Conservation (phyloP, 2,329 filamentous ascomycete species). For the Zymoseptoria crescenta region DNA sequence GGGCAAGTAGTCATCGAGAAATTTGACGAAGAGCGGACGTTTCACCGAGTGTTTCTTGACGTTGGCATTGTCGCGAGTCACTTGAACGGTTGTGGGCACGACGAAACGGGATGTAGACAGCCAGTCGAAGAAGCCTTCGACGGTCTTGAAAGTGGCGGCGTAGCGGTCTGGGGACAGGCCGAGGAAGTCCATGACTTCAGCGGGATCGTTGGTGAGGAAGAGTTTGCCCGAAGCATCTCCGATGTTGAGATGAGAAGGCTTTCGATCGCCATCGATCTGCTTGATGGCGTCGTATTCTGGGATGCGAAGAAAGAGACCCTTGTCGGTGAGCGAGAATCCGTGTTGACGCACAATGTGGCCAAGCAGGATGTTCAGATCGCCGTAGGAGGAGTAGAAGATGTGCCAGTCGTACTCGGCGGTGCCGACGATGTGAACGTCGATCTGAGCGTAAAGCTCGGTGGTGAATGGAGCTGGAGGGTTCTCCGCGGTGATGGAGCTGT, state of each 20-base stretch:
- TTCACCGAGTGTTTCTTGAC: conserved; percentile 50
- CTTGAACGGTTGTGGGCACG: conserved; percentile 32
- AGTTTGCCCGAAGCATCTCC: conserved; percentile 45
- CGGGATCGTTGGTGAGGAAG: conserved; percentile 52
- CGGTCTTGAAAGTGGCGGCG: conserved; percentile 47
- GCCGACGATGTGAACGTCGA: conserved; percentile 57
- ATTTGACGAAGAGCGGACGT: conserved; percentile 52
- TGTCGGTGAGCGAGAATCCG: conserved; percentile 59
- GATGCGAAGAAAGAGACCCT: conserved; percentile 57
- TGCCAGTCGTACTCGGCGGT: conserved; percentile 49
- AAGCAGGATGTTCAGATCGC: conserved; percentile 62
- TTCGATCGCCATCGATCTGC: conserved; percentile 28
- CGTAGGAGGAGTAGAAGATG: conserved; percentile 61
- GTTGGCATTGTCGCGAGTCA: conserved; percentile 36
- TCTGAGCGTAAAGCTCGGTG: conserved; percentile 46
- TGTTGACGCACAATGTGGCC: conserved; percentile 56
- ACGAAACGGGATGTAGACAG: conserved; percentile 53
- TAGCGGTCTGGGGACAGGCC: conserved; percentile 49
- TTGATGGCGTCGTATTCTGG: conserved; percentile 57
- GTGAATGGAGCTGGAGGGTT: not conserved
- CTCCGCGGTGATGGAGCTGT: not conserved
- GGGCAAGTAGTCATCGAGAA: conserved; percentile 58
- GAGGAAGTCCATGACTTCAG: conserved; percentile 53
- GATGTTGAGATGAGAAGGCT: conserved; percentile 9
- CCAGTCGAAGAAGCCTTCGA: conserved; percentile 56